Evolutionary conservation across 192 early-diverging fungal genomes (phyloP), one percentile per base, ranked within the genome.

Genomic region (Kappamyces sp.): DNA sequence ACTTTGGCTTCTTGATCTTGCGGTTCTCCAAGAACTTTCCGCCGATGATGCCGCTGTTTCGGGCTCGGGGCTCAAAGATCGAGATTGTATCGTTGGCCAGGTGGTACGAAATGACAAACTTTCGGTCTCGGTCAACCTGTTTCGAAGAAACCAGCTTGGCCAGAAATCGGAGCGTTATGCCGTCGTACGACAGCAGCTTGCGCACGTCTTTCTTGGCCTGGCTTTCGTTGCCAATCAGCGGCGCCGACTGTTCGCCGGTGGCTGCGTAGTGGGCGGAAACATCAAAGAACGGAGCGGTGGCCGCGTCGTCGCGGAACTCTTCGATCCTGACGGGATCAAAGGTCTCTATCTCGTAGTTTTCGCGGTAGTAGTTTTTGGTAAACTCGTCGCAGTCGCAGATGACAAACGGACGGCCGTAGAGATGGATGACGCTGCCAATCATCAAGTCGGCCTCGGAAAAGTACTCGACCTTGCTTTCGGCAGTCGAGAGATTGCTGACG

Each of bases 301-400:
- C 49, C 49, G 10, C 49, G 49, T 48, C 65, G 37, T 68, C 67
- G 31, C 69, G 72, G 51, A 72, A 77, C 36, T 75, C 74, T 35
- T 76, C 72, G 34, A 76, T 55, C 1, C 69, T 60, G n/a, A 78
- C 71, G 12, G 79, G 79, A 60, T 81, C 75, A 60, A 81, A 81
- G 10, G 40, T 61, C 49, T 70, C 67, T 2, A 82, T 44, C 13
- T 73, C 75, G 54, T 76, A 78, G 51, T 78, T 78, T 34, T 76
- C 78, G 23, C 66, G 34, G 57, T 80, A 79, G 59, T 73, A 83
- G 41, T 68, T 61, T 40, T 72, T 71, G 40, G 81, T 83, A 63
- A 80, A 83, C 34, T 77, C 78, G 51, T 83, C 81, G 49, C 81
- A 83, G 62, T 80, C 81, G 49, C 75, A 82, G 46, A 84, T 76